Conservation (phyloP, 371 early-diverging fungal species). For the Mortierella sp. region DNA sequence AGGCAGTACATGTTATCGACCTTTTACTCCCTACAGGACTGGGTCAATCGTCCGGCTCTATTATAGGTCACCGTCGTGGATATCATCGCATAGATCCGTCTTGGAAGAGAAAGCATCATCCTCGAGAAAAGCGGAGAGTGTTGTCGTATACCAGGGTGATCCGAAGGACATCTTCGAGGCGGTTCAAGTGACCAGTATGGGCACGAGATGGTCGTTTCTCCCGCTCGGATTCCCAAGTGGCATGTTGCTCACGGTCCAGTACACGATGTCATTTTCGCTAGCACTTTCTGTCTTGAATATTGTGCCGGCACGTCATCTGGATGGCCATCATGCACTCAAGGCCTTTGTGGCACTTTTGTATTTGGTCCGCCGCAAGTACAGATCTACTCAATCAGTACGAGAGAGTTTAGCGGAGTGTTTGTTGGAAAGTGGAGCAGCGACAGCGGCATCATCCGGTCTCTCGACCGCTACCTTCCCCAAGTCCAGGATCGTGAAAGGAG, state of each 20-base stretch:
- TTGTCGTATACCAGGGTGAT: slow-evolving; percentile 33
- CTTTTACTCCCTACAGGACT: slow-evolving; percentile 64
- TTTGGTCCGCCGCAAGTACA: slow-evolving; percentile 32
- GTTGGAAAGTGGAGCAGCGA: slow-evolving; percentile 20
- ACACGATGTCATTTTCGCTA: slow-evolving; percentile 79
- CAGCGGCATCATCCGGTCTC: slow-evolving; percentile 3
- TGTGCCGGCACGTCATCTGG: slow-evolving; percentile 80
- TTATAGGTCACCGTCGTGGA: slow-evolving; percentile 57
- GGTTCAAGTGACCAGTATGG: slow-evolving; percentile 74
- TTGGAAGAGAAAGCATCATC: not conserved
- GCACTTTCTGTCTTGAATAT: slow-evolving; percentile 84
- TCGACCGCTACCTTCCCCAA: slow-evolving; percentile 25
- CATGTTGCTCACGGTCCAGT: slow-evolving; percentile 56
- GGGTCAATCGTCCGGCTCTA: slow-evolving; percentile 70
- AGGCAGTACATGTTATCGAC: slow-evolving; percentile 62
- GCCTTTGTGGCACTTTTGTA: slow-evolving; percentile 20
- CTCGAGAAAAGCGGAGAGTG: not conserved
- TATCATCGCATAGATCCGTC: slow-evolving; percentile 63
- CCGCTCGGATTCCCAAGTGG: slow-evolving; percentile 67
- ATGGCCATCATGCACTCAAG: slow-evolving; percentile 77
- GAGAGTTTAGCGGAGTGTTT: slow-evolving; percentile 29
- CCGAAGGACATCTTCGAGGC: slow-evolving; percentile 45
- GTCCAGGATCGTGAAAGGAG: slow-evolving; percentile 27
- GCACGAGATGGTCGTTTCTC: slow-evolving; percentile 65
- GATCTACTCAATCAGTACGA: slow-evolving; percentile 17